phyloP scores from a whole-genome alignment of 2,329 filamentous ascomycete species.

The Fusarium sp. region DNA sequence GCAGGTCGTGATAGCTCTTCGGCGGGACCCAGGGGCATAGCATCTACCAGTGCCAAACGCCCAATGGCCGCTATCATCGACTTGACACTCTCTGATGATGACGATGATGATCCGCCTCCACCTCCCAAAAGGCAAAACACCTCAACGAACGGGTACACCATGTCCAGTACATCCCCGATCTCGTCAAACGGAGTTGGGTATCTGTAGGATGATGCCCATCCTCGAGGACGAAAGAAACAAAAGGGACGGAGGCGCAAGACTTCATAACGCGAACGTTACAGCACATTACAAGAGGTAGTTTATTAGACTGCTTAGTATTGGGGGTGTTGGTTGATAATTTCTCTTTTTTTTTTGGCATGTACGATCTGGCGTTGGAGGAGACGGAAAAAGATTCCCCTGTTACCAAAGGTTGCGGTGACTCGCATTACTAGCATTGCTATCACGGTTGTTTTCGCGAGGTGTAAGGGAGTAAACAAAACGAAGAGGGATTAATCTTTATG shows the following conservation, averaged over 20 bases:
- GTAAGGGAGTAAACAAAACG: slow-evolving; percentile 30
- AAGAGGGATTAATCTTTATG: slow-evolving; percentile 1
- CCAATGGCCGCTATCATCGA: slow-evolving; percentile 68
- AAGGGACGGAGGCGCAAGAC: slow-evolving; percentile 36
- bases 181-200: slow-evolving; percentile 36
- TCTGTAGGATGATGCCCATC: slow-evolving; percentile 40
- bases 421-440: slow-evolving; percentile 32
- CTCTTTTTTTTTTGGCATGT: slow-evolving; percentile 33
- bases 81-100: slow-evolving; percentile 65
- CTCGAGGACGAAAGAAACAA: slow-evolving; percentile 24
- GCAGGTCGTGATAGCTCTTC: slow-evolving; percentile 54
- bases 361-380: slow-evolving; percentile 47
- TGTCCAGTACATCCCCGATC: slow-evolving; percentile 44
- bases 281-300: slow-evolving; percentile 2
- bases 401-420: slow-evolving; percentile 35
- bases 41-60: slow-evolving; percentile 61
- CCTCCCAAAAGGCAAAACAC: slow-evolving; percentile 63
- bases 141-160: slow-evolving; percentile 43
- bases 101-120: slow-evolving; percentile 66
- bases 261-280: slow-evolving; percentile 17
- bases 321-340: slow-evolving; percentile 43
- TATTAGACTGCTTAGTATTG: slow-evolving; percentile 28
- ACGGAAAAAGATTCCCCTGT: slow-evolving; percentile 51
- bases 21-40: slow-evolving; percentile 52
- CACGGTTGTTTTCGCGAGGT: slow-evolving; percentile 43